These are phyloP conservation scores for Cardamine resedifolia DNA, from an alignment of 345 rosid genomes.

Conservation along the genomic window DNA sequence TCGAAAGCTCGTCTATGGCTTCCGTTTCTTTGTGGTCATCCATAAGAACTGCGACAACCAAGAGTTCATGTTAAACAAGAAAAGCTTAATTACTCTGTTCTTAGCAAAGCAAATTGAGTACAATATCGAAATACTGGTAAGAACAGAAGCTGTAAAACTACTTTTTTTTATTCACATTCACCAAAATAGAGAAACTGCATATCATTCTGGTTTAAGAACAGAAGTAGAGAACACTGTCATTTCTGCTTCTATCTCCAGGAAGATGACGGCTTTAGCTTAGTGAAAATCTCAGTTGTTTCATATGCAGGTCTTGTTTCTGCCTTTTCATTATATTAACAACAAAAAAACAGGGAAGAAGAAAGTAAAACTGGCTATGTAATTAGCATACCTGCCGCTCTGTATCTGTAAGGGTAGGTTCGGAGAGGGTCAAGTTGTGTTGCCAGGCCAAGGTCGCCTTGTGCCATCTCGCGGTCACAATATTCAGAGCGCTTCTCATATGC, in stretches of 20 bases:
- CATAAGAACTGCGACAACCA: conserved; percentile 72
- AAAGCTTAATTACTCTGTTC: not conserved
- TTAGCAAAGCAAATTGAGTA: conserved; percentile 1
- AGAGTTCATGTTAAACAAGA: not conserved
- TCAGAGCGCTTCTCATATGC: conserved; percentile 97
- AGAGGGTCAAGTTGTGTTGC: conserved; percentile 87
- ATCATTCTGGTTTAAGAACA: not conserved
- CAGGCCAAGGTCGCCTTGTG: conserved; percentile 75
- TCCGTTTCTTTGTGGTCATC: conserved; percentile 91
- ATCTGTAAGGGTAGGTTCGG: conserved; percentile 96
- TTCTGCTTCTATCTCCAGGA: not conserved
- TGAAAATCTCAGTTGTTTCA: conserved; percentile 6
- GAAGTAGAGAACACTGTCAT: not conserved
- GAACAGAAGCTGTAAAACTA: not conserved
- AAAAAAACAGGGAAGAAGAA: conserved; percentile 1
- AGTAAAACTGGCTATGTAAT: conserved; percentile 1
- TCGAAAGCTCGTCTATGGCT: conserved; percentile 83
- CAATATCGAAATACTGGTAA: not conserved
- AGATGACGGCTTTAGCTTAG: not conserved
- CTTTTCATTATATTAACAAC: not conserved
- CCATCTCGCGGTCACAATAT: conserved; percentile 92
- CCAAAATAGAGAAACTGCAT: not conserved
- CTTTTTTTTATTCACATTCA: not conserved
- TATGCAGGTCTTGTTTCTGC: not conserved
- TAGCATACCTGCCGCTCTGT: conserved; percentile 85